Evolutionary conservation across 164 flowering plant species (phyloP), one percentile per base, ranked within the genome.

Genomic region (Magnolia sinica): DNA sequence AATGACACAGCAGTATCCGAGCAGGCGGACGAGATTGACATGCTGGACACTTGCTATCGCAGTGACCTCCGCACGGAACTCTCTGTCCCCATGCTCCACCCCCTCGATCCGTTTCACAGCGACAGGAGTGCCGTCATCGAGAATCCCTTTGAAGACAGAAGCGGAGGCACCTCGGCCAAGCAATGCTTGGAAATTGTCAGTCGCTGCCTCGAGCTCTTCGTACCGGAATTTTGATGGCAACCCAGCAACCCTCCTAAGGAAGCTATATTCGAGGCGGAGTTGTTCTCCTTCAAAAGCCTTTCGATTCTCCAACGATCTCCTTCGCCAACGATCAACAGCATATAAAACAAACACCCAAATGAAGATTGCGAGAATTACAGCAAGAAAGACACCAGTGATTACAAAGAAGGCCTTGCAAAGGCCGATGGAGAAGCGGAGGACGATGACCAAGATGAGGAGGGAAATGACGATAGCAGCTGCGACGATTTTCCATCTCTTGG

Each of bases 11-110:
- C 91, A 89, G 72, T 88, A 92, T 0, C 99, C 99, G 0, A 90
- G 77, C 27, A 95, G 89, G 27, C 89, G 90, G 0, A 91, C 91
- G 1, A 95, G 94, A 67, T 93, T 92, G 4, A 88, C 83, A 72
- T 95, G 99, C 24, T 95, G 98, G 7, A 91, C 90, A 18, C 93
- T 86, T 1, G 96, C 93, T 58, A 93, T 93, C 0, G 96, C 99
- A 1, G 92, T 81, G 4, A 95, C 95, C 80, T 95, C 99, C 0
- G 99, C 84, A 72, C 80, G 78, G 85, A 93, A 95, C 50, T 88
- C 96, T 79, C 79, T 88, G 72, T 93, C 96, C 10, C 98, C 95
- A 1, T 78, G 84, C 74, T 89, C 91, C 51, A 81, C 85, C 4
- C 85, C 91, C 4, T 84, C 87, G 37, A 95, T 91, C 52, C 96